A percentile compares a stretch with the other conserved stretches of the same genome.
Conservation (phyloP, 129 eudicot species). For the Tanacetum coccineum region DNA sequence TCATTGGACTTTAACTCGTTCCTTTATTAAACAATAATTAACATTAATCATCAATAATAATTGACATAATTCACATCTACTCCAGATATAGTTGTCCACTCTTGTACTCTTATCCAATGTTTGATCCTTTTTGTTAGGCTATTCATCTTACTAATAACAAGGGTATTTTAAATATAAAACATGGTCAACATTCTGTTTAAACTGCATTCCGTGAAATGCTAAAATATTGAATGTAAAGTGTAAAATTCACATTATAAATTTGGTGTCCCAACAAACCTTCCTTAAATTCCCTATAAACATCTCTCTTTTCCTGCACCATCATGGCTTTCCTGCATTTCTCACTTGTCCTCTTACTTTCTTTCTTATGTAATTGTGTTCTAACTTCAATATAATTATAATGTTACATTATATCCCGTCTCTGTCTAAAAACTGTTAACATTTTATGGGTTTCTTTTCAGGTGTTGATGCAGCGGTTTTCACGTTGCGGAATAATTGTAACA, state of each 20-base stretch:
- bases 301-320: constrained; percentile 5
- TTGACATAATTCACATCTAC: no score
- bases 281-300: constrained; percentile 19
- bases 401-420: constrained; percentile 19
- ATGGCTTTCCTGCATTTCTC: constrained; percentile 24
- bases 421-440: neutral
- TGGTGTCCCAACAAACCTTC: constrained; percentile 22
- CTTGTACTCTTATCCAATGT: no score
- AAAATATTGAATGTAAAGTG: neutral
- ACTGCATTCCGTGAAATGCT: neutral
- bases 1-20: no score
- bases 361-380: constrained; percentile 4
- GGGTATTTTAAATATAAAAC: no score
- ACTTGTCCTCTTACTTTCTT: constrained; percentile 12
- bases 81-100: no score
- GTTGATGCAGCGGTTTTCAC: constrained; percentile 34
- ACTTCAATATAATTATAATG: constrained; percentile 16
- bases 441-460: neutral
- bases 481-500: constrained; percentile 39
- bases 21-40: no score
- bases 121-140: no score
- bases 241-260: constrained; percentile 13
- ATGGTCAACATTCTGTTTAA: neutral
- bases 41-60: no score
- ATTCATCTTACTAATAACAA: neutral